Conservation (phyloP, 2,329 filamentous ascomycete species). For the Seiridium unicorne region DNA sequence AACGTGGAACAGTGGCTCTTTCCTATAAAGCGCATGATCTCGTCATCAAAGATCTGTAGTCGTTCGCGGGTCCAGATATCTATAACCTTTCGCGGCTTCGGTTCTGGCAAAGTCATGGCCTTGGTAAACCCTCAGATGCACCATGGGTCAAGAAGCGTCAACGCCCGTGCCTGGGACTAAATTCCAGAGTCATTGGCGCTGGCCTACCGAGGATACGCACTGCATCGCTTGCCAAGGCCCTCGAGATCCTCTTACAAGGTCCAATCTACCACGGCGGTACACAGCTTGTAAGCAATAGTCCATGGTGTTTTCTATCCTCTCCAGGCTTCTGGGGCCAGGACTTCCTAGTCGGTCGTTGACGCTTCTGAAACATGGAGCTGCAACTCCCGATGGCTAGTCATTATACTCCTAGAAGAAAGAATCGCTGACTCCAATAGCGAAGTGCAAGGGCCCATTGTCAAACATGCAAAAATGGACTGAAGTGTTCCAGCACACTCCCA, state of each 20-base stretch:
- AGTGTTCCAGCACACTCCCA: slow-evolving; percentile 16
- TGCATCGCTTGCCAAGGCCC: slow-evolving; percentile 21
- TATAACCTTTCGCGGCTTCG: not conserved
- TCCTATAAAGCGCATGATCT: no score
- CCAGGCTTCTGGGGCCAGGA: no score
- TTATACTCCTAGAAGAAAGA: no score
- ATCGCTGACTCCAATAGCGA: no score
- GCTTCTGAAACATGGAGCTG: no score
- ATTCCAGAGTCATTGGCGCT: slow-evolving; percentile 21
- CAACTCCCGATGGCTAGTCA: no score
- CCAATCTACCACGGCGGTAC: slow-evolving; percentile 22
- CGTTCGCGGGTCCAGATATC: no score
- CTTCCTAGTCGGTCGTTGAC: no score
- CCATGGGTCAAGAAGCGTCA: slow-evolving; percentile 22
- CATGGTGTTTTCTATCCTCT: no score
- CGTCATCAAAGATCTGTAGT: no score
- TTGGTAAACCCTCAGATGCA: not conserved
- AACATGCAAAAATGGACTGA: slow-evolving; percentile 20
- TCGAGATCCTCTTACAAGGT: slow-evolving; percentile 21
- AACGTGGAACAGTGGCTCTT: no score
- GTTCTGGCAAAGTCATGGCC: not conserved
- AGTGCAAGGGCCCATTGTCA: slow-evolving; percentile 13
- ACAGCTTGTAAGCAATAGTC: slow-evolving; percentile 7
- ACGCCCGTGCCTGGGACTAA: slow-evolving; percentile 18
- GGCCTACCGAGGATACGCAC: slow-evolving; percentile 21